These are phyloP conservation scores for Leccinum incarnatum DNA, from an alignment of 768 basidiomycete species.

Conservation along the genomic window DNA sequence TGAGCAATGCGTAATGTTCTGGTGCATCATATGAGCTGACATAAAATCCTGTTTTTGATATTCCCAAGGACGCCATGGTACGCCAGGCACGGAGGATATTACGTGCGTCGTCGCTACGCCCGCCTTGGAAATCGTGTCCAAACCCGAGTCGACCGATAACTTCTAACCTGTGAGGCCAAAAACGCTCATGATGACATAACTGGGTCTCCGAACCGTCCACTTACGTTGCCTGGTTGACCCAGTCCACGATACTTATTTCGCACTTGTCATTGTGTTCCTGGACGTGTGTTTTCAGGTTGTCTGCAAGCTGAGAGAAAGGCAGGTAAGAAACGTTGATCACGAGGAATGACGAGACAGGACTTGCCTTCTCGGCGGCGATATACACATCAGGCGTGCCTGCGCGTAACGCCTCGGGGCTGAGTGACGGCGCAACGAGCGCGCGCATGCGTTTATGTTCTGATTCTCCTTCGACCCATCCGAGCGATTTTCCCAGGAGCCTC, in stretches of 20 bases:
- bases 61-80: conserved; percentile 2
- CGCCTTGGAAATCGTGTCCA: conserved; percentile 8
- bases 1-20: not conserved
- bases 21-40: not conserved
- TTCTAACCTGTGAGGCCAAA: not conserved
- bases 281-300: conserved; percentile 3
- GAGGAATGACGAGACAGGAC: not conserved
- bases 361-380: conserved; percentile 4
- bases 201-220: not conserved
- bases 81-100: conserved; percentile 6
- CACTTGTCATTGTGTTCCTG: not conserved
- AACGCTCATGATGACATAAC: not conserved
- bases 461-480: conserved; percentile 11
- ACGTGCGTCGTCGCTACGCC: conserved; percentile 1
- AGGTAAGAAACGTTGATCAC: not conserved
- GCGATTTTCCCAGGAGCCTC: conserved; percentile 4
- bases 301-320: not conserved
- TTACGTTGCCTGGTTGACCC: conserved; percentile 7
- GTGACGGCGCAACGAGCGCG: not conserved
- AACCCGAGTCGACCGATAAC: conserved; percentile 7
- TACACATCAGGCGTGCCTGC: conserved; percentile 5
- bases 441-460: conserved; percentile 9
- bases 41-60: conserved; percentile 6
- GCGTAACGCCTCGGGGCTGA: conserved; percentile 1
- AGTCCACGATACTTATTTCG: conserved; percentile 7